Percentiles rank a stretch among this genome's conserved stretches.
Evolutionary conservation across 768 basidiomycete genomes (phyloP).

Genomic region (Crepidotus variabilis): DNA sequence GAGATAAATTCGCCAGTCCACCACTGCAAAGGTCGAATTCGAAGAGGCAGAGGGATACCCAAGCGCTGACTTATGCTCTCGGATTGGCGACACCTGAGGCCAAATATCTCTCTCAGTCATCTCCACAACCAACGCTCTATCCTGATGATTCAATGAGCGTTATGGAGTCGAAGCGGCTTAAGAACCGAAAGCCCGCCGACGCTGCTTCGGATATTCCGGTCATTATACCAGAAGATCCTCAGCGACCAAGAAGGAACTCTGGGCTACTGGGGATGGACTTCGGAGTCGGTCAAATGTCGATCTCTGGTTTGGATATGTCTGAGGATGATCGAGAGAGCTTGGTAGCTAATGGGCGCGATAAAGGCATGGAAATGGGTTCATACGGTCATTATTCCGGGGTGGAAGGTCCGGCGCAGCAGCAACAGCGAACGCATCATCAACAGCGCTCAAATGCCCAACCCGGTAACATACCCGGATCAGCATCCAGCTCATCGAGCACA

Average conservation of each 20-base stretch:
- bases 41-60: conserved; percentile 37
- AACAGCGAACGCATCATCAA: no score
- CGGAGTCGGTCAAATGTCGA: conserved; percentile 30
- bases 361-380: neutral
- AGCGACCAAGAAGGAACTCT: conserved; percentile 6
- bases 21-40: conserved; percentile 37
- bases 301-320: conserved; percentile 18
- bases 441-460: no score
- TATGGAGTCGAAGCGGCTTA: conserved; percentile 15
- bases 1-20: conserved; percentile 16
- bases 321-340: conserved; percentile 3
- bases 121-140: conserved; percentile 61
- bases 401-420: no score
- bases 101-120: conserved; percentile 29
- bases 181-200: conserved; percentile 13
- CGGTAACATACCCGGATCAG: no score
- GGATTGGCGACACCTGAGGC: conserved; percentile 35
- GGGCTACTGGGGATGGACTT: conserved; percentile 59
- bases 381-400: no score
- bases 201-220: conserved; percentile 17
- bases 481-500: no score
- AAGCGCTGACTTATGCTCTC: conserved; percentile 32
- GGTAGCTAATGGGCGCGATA: neutral
- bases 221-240: conserved; percentile 10
- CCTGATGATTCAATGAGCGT: conserved; percentile 69